Base-by-base conservation (phyloP, 352 stramenopile species). In the Phytopythium boreale region DNA sequence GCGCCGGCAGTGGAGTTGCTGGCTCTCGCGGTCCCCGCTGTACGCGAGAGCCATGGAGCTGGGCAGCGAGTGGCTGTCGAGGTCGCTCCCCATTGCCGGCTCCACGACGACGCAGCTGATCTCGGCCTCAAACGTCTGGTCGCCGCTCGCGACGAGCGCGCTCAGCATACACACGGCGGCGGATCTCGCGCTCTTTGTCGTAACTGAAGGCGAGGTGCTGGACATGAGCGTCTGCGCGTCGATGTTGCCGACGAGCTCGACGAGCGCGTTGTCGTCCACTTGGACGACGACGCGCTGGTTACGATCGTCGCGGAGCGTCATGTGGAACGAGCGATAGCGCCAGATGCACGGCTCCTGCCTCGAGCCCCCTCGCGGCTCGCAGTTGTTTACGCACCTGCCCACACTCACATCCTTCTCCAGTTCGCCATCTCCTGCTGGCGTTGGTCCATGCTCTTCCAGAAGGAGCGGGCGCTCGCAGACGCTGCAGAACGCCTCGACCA, bases 201-300 rank as follows among this genome's bases (percentile, higher is more conserved):
- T 56, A 37, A 6, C 59, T 29, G 20, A 27, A 6, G 7, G 22
- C 24, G 24, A 50, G 36, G 2, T 26, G 20, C 24, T 50, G 22
- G 22, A 15, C 10, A 80, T 59, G 26, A 88, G 63, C 44, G 70
- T 36, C 55, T 70, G 64, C 17, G 82, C 74, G n/a, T 77, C 58
- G 44, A 90, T 84, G 51, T 84, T 84, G 4, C 77, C 76, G 24
- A 85, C 59, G 15, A 90, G 69, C 56, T 76, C 64, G 36, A 72
- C 58, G 19, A 68, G 59, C 19, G 75, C 72, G 34, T 67, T 37
- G 22, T 67, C 66, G 8, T 73, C 59, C 2, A 75, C 74, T 31
- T 75, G 24, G 43, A 85, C 67, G n/a, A 74, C 70, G 3, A 87
- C 43, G 24, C 68, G 64, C 14, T 77, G 67, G 34, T 73, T 69